Evolutionary conservation across 2,329 filamentous ascomycete genomes (phyloP).

Genomic region (Arthrobotrys pseudoclavata): DNA sequence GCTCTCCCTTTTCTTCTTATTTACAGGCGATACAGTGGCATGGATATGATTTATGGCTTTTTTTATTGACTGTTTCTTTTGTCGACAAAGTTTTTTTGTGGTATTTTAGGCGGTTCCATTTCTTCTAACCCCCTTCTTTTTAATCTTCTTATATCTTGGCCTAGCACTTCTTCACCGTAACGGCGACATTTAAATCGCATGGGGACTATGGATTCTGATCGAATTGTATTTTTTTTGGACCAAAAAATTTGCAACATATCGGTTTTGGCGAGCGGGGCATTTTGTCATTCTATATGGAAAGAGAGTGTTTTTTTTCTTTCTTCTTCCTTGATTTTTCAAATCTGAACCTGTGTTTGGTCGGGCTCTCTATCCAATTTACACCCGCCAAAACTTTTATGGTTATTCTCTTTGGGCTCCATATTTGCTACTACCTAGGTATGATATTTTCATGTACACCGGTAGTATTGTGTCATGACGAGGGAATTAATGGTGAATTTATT

Average conservation of each 20-base stretch:
- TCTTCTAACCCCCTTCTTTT: slow-evolving; percentile 15
- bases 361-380: neutral
- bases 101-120: slow-evolving; percentile 14
- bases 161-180: slow-evolving; percentile 26
- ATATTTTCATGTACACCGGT: neutral
- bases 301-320: neutral
- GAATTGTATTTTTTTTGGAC: slow-evolving; percentile 2
- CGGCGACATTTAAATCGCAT: slow-evolving; percentile 32
- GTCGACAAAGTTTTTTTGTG: slow-evolving; percentile 20
- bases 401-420: neutral
- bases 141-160: slow-evolving; percentile 27
- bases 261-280: neutral
- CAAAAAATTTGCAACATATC: slow-evolving; percentile 5
- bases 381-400: neutral
- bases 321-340: neutral
- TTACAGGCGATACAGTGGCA: slow-evolving; percentile 56
- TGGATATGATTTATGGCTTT: slow-evolving; percentile 47
- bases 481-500: neutral
- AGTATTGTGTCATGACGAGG: neutral
- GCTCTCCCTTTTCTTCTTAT: slow-evolving; percentile 6
- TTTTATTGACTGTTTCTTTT: slow-evolving; percentile 4
- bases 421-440: neutral
- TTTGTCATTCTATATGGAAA: neutral
- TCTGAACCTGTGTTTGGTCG: neutral
- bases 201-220: neutral